A percentile compares a stretch with the other conserved stretches of the same genome.
Evolutionary conservation across 169 alveolate species (phyloP).

Genomic region (Cystoisospora suis): DNA sequence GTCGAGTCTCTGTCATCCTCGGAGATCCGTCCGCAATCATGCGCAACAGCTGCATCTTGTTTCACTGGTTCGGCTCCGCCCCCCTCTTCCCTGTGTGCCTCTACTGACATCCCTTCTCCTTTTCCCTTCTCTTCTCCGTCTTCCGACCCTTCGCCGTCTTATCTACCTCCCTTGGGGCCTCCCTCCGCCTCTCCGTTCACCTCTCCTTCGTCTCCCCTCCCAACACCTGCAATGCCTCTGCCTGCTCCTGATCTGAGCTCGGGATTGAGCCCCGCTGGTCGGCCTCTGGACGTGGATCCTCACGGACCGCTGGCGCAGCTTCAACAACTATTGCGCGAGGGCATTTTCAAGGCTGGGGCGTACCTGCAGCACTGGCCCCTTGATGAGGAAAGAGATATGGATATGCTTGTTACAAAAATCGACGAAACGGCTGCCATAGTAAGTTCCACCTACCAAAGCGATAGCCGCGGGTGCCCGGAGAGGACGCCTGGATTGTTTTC

Average conservation of each 20-base stretch:
- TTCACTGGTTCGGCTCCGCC: no score
- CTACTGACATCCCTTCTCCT: neutral
- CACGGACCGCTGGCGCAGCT: conserved; percentile 42
- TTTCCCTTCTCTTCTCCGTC: neutral
- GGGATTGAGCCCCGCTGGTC: neutral
- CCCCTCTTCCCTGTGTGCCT: neutral
- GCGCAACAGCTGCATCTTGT: no score
- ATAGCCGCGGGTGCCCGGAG: no score
- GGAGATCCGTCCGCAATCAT: no score
- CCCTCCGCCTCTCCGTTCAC: neutral
- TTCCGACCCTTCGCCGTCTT: neutral
- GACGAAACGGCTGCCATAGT: conserved; percentile 41
- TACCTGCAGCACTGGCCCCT: conserved; percentile 14
- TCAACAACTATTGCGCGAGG: neutral
- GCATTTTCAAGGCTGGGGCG: conserved; percentile 8
- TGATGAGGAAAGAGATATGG: conserved; percentile 21
- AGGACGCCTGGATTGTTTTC: no score
- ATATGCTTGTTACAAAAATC: conserved; percentile 21
- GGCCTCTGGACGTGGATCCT: neutral
- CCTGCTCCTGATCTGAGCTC: neutral
- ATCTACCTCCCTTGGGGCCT: neutral
- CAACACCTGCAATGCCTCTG: neutral
- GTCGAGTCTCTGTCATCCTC: no score
- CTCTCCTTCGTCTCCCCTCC: neutral
- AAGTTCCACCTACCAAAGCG: neutral